Percentiles rank a stretch among this genome's conserved stretches.
phyloP scores from a whole-genome alignment of 2,329 filamentous ascomycete genomes.

The Penicillium sp. region DNA sequence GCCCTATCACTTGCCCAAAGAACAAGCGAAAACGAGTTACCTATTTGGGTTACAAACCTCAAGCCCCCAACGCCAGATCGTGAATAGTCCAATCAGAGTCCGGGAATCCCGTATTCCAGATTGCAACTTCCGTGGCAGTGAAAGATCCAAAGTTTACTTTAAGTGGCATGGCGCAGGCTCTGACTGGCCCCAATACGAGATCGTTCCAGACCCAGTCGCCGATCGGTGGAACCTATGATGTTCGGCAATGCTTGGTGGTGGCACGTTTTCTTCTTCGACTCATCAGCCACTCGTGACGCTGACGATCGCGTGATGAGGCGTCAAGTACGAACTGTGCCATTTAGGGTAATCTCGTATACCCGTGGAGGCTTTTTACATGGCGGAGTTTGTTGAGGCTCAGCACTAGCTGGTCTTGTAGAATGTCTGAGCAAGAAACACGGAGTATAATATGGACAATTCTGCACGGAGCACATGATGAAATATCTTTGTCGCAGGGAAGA shows the following conservation, averaged over 20 bases:
- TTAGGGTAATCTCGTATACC: conserved; percentile 4
- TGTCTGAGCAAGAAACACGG: too few relatives aligned
- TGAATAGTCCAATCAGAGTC: too few relatives aligned
- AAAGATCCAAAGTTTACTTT: background rate
- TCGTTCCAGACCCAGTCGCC: background rate
- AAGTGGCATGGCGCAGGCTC: too few relatives aligned
- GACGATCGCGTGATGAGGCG: background rate
- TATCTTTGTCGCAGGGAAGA: too few relatives aligned
- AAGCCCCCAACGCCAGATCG: background rate
- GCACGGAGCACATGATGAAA: too few relatives aligned
- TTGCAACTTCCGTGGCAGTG: conserved; percentile 1
- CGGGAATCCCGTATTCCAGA: too few relatives aligned
- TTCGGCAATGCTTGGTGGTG: background rate
- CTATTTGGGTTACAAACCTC: conserved; percentile 9
- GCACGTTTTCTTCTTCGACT: too few relatives aligned
- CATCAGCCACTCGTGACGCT: too few relatives aligned
- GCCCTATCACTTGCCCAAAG: background rate
- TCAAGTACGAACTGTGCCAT: conserved; percentile 2
- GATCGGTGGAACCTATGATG: background rate
- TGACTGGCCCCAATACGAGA: conserved; percentile 6
- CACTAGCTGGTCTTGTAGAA: too few relatives aligned
- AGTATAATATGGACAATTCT: too few relatives aligned
- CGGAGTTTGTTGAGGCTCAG: background rate
- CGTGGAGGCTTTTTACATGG: background rate
- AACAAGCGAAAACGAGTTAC: conserved; percentile 18